phyloP scores from a whole-genome alignment of 306 rosid genomes.

The Quercus ilex region DNA sequence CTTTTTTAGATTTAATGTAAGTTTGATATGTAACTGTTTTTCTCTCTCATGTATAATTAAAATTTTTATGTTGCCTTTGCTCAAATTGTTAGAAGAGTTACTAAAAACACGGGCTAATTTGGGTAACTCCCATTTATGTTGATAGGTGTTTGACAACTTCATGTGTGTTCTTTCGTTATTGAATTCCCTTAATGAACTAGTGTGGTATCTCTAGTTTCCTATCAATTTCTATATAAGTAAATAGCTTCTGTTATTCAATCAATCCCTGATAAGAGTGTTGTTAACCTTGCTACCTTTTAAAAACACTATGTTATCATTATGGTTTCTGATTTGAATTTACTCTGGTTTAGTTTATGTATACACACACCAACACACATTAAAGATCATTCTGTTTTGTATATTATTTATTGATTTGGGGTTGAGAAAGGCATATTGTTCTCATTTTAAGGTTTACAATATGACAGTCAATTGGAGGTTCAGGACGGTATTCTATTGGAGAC shows the following conservation, averaged over 20 bases:
- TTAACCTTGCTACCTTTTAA: neutral
- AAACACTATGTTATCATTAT: too few relatives aligned
- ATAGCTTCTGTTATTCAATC: neutral
- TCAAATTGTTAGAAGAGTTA: neutral
- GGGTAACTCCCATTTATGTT: neutral
- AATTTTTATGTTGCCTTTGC: neutral
- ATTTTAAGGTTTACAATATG: neutral
- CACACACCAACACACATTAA: neutral
- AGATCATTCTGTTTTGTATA: neutral
- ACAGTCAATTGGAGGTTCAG: conserved; percentile 53
- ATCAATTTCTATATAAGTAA: neutral
- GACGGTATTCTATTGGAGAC: conserved; percentile 56
- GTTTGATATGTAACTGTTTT: neutral
- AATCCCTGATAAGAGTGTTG: neutral
- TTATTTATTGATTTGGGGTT: neutral
- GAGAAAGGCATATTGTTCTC: conserved; percentile 1
- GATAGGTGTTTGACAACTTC: neutral
- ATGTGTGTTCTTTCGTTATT: neutral
- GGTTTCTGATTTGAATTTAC: too few relatives aligned
- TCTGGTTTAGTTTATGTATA: neutral
- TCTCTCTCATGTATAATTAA: neutral
- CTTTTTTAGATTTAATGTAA: neutral
- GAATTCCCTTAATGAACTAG: neutral
- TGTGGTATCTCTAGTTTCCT: neutral
- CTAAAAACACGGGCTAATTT: neutral